Base-by-base conservation (phyloP, 176 grass and related monocot species). In the Panicum miliaceum region DNA sequence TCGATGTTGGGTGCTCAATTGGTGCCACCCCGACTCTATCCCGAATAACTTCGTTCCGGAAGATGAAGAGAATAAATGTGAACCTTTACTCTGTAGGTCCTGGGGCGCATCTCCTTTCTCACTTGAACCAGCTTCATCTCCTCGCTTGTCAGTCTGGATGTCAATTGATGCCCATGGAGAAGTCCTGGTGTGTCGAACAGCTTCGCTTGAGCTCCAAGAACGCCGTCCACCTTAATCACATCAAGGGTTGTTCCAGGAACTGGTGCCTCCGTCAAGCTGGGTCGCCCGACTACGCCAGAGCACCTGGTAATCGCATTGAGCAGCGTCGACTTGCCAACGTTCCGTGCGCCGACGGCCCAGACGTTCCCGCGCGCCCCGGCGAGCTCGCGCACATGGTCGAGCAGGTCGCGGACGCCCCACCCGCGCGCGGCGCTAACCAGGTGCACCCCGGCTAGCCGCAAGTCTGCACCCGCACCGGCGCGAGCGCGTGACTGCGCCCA, bases 31-130 rank as follows among this genome's bases (percentile, higher is more conserved):
- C n/a, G n/a, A n/a, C n/a, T n/a, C n/a, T n/a, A n/a, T n/a, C n/a
- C n/a, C n/a, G n/a, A n/a, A n/a, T n/a, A n/a, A n/a, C n/a, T n/a
- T n/a, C n/a, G n/a, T n/a, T n/a, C n/a, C n/a, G n/a, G n/a, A 40
- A 22, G 50, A 51, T 7, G 8, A 59, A 0, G 25, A 58, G 22
- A 67, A 29, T 10, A 50, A 5, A 61, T 68, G 52, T 56, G 46
- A 98, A 98, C 96, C 93, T 90, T 95, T 61, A 95, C 54, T 64
- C 96, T 90, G 77, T 94, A 98, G 76, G 93, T 98, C 37, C 96
- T 91, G 15, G 96, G 93, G 5, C 76, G 72, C 85, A 95, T 86
- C 67, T 91, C 89, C 64, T 94, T 98, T 68, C 59, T 90, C 47
- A 95, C 83, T 83, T 90, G 89, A 65, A 90, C 87, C 20, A 98